Percentiles rank a stretch among this genome's conserved stretches.
Evolutionary conservation across 305 asterid genomes (phyloP).

Genomic region (Fraxinus platypoda): DNA sequence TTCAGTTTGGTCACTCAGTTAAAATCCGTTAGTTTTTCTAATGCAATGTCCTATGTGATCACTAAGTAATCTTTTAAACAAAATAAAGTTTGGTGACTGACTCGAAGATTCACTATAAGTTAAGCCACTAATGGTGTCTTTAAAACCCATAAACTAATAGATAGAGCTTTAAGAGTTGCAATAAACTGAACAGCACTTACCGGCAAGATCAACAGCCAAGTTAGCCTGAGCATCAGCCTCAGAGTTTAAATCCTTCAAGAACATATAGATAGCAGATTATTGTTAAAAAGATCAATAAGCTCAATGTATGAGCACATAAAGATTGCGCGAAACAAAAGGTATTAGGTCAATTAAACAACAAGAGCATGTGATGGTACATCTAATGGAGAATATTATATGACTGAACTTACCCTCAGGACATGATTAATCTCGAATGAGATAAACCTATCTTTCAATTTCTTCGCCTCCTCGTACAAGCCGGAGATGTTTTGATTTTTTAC

Average conservation of each 20-base stretch:
- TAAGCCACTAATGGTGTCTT: not conserved
- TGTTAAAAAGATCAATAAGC: constrained; percentile 2
- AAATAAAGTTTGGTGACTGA: not conserved
- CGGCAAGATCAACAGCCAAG: constrained; percentile 88
- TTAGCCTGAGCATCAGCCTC: constrained; percentile 98
- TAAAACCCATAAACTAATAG: not conserved
- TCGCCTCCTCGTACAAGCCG: constrained; percentile 67
- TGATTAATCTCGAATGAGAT: constrained; percentile 74
- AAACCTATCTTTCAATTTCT: constrained; percentile 79
- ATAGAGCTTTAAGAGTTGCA: not conserved
- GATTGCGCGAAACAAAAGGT: not conserved
- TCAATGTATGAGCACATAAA: not conserved
- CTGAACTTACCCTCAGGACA: constrained; percentile 65
- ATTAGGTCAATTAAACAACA: not conserved
- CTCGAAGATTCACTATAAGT: not conserved
- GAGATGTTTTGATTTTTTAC: constrained; percentile 84
- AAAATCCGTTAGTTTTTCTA: not conserved
- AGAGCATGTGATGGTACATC: not conserved
- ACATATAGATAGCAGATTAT: constrained; percentile 13
- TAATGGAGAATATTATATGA: not conserved
- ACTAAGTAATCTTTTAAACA: not conserved
- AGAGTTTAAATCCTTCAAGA: constrained; percentile 67
- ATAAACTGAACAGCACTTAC: constrained; percentile 34
- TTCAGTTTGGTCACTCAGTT: not conserved
- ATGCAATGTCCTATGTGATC: not conserved